phyloP scores from a whole-genome alignment of 1,284 basidiomycete genomes.

The Leccinum pachyderme region DNA sequence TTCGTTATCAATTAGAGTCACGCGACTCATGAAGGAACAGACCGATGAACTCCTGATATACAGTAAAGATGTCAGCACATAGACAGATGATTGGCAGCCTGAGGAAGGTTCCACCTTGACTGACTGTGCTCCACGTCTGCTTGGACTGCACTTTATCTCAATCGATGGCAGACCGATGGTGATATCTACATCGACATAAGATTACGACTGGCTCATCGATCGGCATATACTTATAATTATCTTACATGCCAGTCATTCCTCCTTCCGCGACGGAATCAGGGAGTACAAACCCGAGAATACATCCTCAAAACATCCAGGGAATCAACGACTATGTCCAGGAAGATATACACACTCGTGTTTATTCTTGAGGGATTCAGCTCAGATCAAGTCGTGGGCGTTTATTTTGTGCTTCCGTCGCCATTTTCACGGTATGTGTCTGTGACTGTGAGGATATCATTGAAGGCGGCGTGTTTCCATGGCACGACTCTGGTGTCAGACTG shows the following conservation, averaged over 20 bases:
- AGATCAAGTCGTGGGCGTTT: conserved; percentile 27
- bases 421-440: conserved; percentile 18
- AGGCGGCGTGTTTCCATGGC: conserved; percentile 55
- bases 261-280: background rate
- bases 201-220: background rate
- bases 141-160: background rate
- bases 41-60: background rate
- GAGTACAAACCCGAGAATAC: background rate
- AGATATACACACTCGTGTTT: background rate
- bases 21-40: background rate
- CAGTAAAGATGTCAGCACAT: background rate
- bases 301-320: background rate
- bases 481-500: conserved; percentile 56
- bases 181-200: background rate
- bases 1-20: background rate
- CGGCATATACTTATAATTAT: conserved; percentile 1
- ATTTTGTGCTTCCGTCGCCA: conserved; percentile 12
- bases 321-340: background rate
- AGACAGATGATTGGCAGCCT: background rate
- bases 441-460: conserved; percentile 29
- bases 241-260: conserved; percentile 8
- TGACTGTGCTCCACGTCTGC: background rate
- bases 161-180: background rate
- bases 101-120: background rate
- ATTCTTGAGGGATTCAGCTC: conserved; percentile 19